These are phyloP conservation scores for Adansonia gregorii DNA, from an alignment of 441 rosid genomes.

Conservation along the genomic window DNA sequence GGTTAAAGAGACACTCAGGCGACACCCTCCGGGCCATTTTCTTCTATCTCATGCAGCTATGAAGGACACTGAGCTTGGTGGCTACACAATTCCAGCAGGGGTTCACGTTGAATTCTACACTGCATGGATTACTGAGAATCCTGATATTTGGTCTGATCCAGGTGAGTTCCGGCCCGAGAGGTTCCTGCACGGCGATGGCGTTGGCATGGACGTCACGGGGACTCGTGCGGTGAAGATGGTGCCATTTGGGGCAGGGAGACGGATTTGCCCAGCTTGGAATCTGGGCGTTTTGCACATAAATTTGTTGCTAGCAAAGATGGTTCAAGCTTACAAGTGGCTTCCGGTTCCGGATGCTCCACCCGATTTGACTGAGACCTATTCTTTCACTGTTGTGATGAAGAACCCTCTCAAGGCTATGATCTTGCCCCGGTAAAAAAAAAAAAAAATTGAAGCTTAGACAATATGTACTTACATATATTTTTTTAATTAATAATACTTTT, in stretches of 20 bases:
- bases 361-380: conserved; percentile 85
- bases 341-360: conserved; percentile 65
- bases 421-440: conserved; percentile 42
- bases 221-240: conserved; percentile 75
- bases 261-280: conserved; percentile 92
- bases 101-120: conserved; percentile 83
- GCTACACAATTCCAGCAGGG: conserved; percentile 66
- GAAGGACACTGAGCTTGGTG: conserved; percentile 66
- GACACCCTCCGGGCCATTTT: conserved; percentile 95
- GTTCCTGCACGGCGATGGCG: conserved; percentile 77
- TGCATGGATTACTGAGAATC: conserved; percentile 89
- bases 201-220: conserved; percentile 76
- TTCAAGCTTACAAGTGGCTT: conserved; percentile 75
- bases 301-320: conserved; percentile 80
- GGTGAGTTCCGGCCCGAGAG: conserved; percentile 73
- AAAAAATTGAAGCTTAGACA: neutral
- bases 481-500: neutral
- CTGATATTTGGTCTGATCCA: conserved; percentile 72
- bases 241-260: conserved; percentile 88
- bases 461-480: neutral
- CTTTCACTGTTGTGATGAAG: conserved; percentile 93
- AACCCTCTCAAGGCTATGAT: conserved; percentile 71
- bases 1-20: conserved; percentile 81
- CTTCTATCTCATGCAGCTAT: conserved; percentile 74
- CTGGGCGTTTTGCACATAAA: conserved; percentile 69